Base-by-base conservation (phyloP, 2,329 filamentous ascomycete genomes). In the Arthrobotrys pseudoclavata region DNA sequence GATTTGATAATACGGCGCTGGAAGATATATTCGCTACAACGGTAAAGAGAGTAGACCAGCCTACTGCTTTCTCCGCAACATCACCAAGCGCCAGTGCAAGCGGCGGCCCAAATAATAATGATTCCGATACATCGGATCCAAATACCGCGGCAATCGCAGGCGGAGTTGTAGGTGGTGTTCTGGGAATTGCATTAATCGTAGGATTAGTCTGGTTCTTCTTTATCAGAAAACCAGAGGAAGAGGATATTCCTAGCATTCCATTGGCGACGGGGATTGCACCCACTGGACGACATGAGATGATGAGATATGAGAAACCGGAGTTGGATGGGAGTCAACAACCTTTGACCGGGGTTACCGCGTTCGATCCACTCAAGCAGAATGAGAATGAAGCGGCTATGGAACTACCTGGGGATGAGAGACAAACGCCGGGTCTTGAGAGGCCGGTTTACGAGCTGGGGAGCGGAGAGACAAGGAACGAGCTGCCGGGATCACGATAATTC, bases 301-400 rank as follows among this genome's bases (percentile, higher is more conserved):
- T 45, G 45, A 40, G 67, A 60, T 77, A 62, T 18, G 74, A 71
- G 52, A 77, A 77, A 42, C 67, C 74, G 24, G 74, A 77, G 61
- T 20, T 77, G 45, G 74, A 77, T 40, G 18, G 53, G 7, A 37
- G 42, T 34, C 64, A 69, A 52, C 55, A 60, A 34, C 55, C 55
- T 40, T 24, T 42, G 29, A 13, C 12, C 31, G 24, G 31, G 31
- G 31, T 9, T 9, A 34, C 29, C 3, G 40, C 29, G 1, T 68
- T 62, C 20, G 61, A 71, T 37, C 52, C 67, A 24, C 29, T 57
- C 4, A 72, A 72, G 20, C 42, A 26, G 9, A 31, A 47, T 13
- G 34, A 3, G 4, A 5, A 26, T 9, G n/a, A 20, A 0, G 15
- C 22, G 15, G 13, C 50, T n/a, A 57, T 66, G 66, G 72, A 76